Percentiles rank a stretch among this genome's conserved stretches.
phyloP scores from a whole-genome alignment of 768 basidiomycete species.

The Phylloporus sp. region DNA sequence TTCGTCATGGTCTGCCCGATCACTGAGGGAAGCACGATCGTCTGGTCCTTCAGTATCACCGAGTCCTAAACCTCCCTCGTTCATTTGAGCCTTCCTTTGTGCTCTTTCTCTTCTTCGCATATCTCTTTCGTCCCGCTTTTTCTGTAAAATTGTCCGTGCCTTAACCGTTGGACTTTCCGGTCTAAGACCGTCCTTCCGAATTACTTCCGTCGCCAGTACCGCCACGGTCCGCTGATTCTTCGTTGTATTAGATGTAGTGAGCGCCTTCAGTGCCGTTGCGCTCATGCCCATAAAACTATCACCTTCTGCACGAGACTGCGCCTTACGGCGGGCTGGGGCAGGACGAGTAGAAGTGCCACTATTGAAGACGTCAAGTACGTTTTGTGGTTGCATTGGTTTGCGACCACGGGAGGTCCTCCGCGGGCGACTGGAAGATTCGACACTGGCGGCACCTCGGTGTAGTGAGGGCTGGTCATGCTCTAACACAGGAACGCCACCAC shows the following conservation, averaged over 20 bases:
- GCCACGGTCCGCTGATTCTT: conserved; percentile 66
- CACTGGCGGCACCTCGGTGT: conserved; percentile 9
- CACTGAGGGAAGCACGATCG: conserved; percentile 1
- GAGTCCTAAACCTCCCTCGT: conserved; percentile 29
- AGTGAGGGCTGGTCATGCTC: conserved; percentile 6
- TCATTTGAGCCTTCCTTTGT: conserved; percentile 51
- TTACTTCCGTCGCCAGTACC: conserved; percentile 63
- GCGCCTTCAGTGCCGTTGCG: conserved; percentile 59
- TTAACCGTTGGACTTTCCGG: conserved; percentile 81
- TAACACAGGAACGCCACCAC: conserved; percentile 9
- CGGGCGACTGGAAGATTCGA: conserved; percentile 12
- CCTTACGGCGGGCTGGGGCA: conserved; percentile 43
- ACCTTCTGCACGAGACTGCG: conserved; percentile 32
- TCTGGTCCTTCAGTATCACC: conserved; percentile 30
- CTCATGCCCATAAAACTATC: conserved; percentile 63
- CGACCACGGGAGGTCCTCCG: conserved; percentile 54
- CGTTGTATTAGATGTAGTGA: conserved; percentile 69
- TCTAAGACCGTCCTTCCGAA: conserved; percentile 63
- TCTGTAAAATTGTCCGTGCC: conserved; percentile 62
- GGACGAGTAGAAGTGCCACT: conserved; percentile 26
- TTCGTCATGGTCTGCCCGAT: conserved; percentile 21
- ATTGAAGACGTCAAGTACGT: conserved; percentile 38
- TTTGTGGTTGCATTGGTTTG: conserved; percentile 36
- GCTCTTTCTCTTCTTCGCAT: conserved; percentile 56
- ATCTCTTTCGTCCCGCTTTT: conserved; percentile 60